Evolutionary conservation across 441 rosid species (phyloP).

Genomic region (Aleurites moluccanus): DNA sequence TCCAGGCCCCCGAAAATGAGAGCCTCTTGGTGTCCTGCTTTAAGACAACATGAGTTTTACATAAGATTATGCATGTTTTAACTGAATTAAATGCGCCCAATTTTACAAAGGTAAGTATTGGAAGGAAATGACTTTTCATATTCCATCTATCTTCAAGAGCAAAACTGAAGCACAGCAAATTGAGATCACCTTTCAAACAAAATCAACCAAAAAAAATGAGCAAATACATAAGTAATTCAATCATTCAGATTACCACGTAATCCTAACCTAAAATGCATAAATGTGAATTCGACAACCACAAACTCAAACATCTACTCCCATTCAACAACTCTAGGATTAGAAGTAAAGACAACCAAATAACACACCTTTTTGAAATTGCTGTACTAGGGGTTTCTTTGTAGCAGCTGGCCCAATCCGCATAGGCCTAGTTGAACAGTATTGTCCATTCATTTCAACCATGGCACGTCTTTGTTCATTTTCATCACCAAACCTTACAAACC

Average conservation of each 20-base stretch:
- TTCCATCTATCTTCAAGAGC: slow-evolving; percentile 42
- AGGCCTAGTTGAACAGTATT: slow-evolving; percentile 75
- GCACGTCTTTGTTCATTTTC: slow-evolving; percentile 80
- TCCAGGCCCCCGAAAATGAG: slow-evolving; percentile 97
- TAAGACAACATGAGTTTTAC: slow-evolving; percentile 88
- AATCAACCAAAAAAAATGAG: slow-evolving; percentile 19
- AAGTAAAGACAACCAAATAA: not conserved
- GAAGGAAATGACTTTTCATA: slow-evolving; percentile 60
- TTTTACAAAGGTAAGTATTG: slow-evolving; percentile 56
- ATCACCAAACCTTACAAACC: slow-evolving; percentile 87
- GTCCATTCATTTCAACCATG: slow-evolving; percentile 94
- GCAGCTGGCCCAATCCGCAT: slow-evolving; percentile 97
- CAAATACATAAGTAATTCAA: slow-evolving; percentile 12
- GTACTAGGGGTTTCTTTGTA: slow-evolving; percentile 65
- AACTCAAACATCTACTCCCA: slow-evolving; percentile 16
- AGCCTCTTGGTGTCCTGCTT: slow-evolving; percentile 98
- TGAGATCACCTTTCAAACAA: slow-evolving; percentile 25
- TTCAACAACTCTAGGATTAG: not conserved
- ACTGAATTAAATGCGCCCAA: slow-evolving; percentile 57
- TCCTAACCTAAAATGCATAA: no score
- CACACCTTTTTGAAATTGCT: slow-evolving; percentile 72
- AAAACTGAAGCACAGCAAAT: slow-evolving; percentile 39
- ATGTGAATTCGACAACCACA: not conserved
- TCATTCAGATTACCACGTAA: slow-evolving; percentile 19
- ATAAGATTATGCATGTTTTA: slow-evolving; percentile 68